Evolutionary conservation across 2,329 filamentous ascomycete genomes (phyloP).

Genomic region (Fusarium vanettenii): DNA sequence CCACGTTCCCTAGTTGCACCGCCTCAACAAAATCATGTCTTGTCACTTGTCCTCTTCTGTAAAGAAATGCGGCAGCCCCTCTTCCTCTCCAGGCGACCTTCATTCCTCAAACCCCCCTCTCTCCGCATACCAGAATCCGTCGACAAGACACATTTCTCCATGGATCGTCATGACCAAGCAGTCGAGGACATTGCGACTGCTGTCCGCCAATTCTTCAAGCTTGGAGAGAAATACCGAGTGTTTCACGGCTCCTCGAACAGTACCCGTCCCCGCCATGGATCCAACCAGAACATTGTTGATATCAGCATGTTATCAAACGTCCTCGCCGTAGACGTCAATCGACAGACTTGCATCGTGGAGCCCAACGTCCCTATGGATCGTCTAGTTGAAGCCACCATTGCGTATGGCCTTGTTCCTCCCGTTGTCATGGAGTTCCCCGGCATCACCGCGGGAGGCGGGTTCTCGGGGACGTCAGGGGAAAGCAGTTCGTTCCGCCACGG

Average conservation of each 20-base stretch:
- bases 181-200: constrained; percentile 57
- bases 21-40: background rate
- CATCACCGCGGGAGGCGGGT: constrained; percentile 76
- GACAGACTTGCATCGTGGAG: constrained; percentile 61
- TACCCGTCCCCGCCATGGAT: constrained; percentile 64
- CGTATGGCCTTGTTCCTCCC: constrained; percentile 67
- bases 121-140: background rate
- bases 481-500: constrained; percentile 75
- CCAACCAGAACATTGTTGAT: constrained; percentile 26
- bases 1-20: background rate
- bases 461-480: constrained; percentile 74
- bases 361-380: constrained; percentile 77
- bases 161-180: constrained; percentile 61
- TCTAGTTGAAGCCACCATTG: constrained; percentile 67
- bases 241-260: constrained; percentile 80
- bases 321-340: constrained; percentile 6
- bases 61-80: background rate
- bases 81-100: background rate
- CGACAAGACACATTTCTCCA: constrained; percentile 25
- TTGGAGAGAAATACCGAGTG: constrained; percentile 71
- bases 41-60: background rate
- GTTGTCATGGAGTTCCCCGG: constrained; percentile 80
- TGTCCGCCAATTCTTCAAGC: constrained; percentile 57
- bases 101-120: background rate
- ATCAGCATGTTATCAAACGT: constrained; percentile 36